Percentiles rank a stretch among this genome's conserved stretches.
Evolutionary conservation across 1,284 basidiomycete species (phyloP).

Genomic region (Prillingera fragicola): DNA sequence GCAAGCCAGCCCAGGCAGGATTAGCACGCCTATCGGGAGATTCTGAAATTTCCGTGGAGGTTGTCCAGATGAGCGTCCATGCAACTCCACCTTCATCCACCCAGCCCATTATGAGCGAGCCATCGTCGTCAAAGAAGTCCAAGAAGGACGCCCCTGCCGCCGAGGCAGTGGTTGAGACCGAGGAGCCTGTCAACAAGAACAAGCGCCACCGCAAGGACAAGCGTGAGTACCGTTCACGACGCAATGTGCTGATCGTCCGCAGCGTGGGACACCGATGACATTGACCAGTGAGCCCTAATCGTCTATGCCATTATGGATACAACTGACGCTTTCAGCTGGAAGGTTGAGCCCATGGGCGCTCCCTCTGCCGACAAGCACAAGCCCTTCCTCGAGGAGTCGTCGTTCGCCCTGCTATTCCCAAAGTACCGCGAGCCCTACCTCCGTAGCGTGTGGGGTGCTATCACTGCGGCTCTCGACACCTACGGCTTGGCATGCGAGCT

Average conservation of each 20-base stretch:
- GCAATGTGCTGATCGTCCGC: constrained; percentile 9
- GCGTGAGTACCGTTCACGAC: constrained; percentile 53
- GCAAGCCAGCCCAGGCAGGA: no score
- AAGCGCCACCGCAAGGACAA: constrained; percentile 85
- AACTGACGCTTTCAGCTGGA: constrained; percentile 61
- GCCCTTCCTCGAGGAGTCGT: constrained; percentile 89
- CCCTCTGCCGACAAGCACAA: constrained; percentile 54
- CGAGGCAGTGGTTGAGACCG: constrained; percentile 12
- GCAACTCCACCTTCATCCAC: not conserved
- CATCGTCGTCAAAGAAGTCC: constrained; percentile 25
- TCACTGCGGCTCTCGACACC: constrained; percentile 78
- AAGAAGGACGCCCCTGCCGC: constrained; percentile 20
- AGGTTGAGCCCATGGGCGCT: constrained; percentile 69
- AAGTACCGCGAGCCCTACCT: constrained; percentile 98
- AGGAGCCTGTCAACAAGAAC: constrained; percentile 62
- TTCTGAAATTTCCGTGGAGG: no score
- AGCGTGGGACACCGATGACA: constrained; percentile 99
- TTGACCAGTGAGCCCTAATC: constrained; percentile 75
- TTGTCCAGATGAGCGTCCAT: no score
- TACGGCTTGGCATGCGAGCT: constrained; percentile 85
- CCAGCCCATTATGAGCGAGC: constrained; percentile 23
- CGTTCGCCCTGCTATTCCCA: constrained; percentile 96
- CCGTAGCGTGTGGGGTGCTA: constrained; percentile 86
- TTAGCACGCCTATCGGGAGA: no score
- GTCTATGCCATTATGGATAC: no score